Percentiles rank a stretch among this genome's conserved stretches.
These are phyloP conservation scores for Turnera subulata DNA, from an alignment of 345 rosid species.

Conservation along the genomic window DNA sequence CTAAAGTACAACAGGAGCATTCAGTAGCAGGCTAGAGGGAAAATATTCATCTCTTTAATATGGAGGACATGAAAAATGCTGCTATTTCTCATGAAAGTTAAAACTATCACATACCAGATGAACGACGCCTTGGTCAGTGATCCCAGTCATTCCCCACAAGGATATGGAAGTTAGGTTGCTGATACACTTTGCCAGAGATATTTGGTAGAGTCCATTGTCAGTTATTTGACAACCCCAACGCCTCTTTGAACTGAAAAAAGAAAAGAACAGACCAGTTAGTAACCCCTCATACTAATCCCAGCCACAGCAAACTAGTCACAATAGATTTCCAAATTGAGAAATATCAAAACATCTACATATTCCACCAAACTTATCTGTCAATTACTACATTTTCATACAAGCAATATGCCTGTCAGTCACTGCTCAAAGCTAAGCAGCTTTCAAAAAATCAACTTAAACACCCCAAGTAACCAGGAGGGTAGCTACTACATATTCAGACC, in stretches of 20 bases:
- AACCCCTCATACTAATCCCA: too few relatives aligned
- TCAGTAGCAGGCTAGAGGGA: too few relatives aligned
- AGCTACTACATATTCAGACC: background rate
- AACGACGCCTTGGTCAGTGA: constrained; percentile 84
- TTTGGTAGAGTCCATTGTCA: constrained; percentile 63
- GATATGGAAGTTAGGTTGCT: constrained; percentile 70
- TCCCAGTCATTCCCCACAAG: constrained; percentile 83
- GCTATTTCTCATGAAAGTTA: too few relatives aligned
- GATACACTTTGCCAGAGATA: constrained; percentile 66
- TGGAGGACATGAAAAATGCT: too few relatives aligned
- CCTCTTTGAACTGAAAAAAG: constrained; percentile 57
- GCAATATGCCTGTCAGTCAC: background rate
- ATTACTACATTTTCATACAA: background rate
- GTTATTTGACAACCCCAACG: constrained; percentile 94
- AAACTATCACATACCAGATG: constrained; percentile 50
- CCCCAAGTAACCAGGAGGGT: too few relatives aligned
- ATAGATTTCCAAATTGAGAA: too few relatives aligned
- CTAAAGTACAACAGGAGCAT: too few relatives aligned
- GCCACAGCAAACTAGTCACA: too few relatives aligned
- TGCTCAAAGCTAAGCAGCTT: background rate
- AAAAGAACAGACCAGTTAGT: constrained; percentile 11
- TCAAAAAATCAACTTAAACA: too few relatives aligned
- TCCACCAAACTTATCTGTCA: too few relatives aligned
- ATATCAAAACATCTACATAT: too few relatives aligned
- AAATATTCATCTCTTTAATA: too few relatives aligned